These are phyloP conservation scores for Neospermospora avenae DNA, from an alignment of 2,329 filamentous ascomycete species.

Conservation along the genomic window DNA sequence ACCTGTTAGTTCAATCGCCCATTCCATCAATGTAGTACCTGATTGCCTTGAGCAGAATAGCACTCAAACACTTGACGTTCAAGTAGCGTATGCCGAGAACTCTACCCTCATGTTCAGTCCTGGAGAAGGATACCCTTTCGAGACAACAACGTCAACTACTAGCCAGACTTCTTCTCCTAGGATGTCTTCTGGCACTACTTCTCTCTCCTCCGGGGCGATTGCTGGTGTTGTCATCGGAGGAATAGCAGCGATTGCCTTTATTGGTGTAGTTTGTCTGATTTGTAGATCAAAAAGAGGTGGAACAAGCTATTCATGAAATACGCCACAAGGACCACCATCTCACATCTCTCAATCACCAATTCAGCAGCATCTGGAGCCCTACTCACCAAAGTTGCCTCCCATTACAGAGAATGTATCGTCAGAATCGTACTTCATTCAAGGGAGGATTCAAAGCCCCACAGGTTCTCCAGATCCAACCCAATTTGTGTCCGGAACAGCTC, in stretches of 20 bases:
- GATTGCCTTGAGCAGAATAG: constrained; percentile 19
- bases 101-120: constrained; percentile 21
- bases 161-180: background rate
- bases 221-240: background rate
- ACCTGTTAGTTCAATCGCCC: constrained; percentile 26
- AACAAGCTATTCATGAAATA: background rate
- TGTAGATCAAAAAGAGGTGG: background rate
- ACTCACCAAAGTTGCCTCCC: background rate
- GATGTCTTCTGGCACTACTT: background rate
- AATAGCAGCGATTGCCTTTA: background rate
- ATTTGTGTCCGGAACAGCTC: background rate
- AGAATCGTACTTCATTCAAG: background rate
- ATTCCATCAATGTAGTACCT: background rate
- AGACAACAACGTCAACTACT: constrained; percentile 11
- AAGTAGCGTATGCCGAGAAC: constrained; percentile 20
- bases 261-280: background rate
- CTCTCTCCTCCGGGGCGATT: background rate
- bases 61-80: constrained; percentile 25
- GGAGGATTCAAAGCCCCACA: background rate
- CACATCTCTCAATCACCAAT: background rate
- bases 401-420: background rate
- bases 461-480: background rate
- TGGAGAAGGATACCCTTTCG: constrained; percentile 23
- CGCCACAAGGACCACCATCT: background rate
- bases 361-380: background rate